phyloP scores from a whole-genome alignment of 2,329 filamentous ascomycete genomes.

The Triangularia verruculosa region DNA sequence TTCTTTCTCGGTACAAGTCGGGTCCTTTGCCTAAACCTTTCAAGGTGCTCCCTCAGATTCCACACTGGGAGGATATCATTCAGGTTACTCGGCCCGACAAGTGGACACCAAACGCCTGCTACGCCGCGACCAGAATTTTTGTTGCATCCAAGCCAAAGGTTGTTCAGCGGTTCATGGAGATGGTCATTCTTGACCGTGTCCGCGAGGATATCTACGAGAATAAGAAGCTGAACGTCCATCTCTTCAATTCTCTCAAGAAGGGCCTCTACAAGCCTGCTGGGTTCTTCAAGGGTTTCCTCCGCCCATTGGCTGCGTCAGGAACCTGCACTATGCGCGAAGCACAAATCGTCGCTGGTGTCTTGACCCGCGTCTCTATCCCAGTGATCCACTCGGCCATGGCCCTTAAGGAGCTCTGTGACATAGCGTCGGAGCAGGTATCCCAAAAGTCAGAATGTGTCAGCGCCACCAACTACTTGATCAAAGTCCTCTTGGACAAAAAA shows the following conservation, averaged over 20 bases:
- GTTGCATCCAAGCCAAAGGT: constrained; percentile 77
- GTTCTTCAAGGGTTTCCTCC: constrained; percentile 93
- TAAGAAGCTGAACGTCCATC: constrained; percentile 91
- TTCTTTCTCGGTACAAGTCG: constrained; percentile 89
- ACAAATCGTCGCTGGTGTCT: constrained; percentile 82
- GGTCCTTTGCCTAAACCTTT: constrained; percentile 97
- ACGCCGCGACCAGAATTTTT: constrained; percentile 89
- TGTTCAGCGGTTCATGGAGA: constrained; percentile 81
- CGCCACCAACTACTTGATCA: constrained; percentile 93
- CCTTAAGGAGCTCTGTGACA: constrained; percentile 87
- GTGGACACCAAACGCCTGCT: constrained; percentile 64
- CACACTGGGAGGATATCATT: constrained; percentile 72
- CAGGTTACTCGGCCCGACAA: constrained; percentile 26
- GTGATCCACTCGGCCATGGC: constrained; percentile 91
- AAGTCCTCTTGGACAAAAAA: constrained; percentile 89
- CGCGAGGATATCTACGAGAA: constrained; percentile 90
- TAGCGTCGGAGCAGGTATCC: constrained; percentile 84
- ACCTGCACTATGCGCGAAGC: constrained; percentile 93
- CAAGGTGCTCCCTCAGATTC: constrained; percentile 90
- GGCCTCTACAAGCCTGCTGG: constrained; percentile 65
- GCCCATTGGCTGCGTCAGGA: constrained; percentile 76
- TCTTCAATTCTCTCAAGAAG: constrained; percentile 93
- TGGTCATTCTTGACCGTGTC: constrained; percentile 84
- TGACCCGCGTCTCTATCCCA: constrained; percentile 80
- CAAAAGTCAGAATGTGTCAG: constrained; percentile 82